Evolutionary conservation across 352 stramenopile species (phyloP).

Genomic region (Pythium dissimile): DNA sequence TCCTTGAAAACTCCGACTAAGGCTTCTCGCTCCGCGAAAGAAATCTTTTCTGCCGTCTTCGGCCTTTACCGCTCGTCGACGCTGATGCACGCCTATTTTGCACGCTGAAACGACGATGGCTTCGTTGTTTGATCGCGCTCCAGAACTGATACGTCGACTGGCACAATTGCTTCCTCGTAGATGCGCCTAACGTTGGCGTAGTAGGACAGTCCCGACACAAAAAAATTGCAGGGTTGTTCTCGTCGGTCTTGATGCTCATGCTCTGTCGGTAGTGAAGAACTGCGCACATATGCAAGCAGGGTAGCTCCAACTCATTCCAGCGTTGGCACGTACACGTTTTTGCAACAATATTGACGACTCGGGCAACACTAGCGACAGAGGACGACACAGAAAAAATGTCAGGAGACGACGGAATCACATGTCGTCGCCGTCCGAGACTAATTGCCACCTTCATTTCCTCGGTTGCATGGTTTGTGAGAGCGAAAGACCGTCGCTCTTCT

Average conservation of each 20-base stretch:
- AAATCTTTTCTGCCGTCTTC: neutral
- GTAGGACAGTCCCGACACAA: neutral
- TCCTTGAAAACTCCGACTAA: neutral
- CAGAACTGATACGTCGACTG: neutral
- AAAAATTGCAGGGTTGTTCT: constrained; percentile 1
- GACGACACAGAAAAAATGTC: neutral
- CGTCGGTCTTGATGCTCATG: neutral
- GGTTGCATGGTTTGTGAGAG: neutral
- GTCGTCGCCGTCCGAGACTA: neutral
- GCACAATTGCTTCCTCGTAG: neutral
- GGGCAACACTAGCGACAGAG: neutral
- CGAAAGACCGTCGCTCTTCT: neutral
- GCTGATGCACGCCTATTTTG: neutral
- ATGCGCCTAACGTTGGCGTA: neutral
- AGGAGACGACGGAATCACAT: neutral
- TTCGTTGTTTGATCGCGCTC: neutral
- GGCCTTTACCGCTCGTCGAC: neutral
- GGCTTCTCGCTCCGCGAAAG: neutral
- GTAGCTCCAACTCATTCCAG: constrained; percentile 3
- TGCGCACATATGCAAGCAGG: neutral
- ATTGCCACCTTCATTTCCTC: neutral
- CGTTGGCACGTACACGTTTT: neutral
- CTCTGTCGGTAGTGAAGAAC: constrained; percentile 1
- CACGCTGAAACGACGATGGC: neutral
- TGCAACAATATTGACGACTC: neutral